phyloP scores from a whole-genome alignment of 768 basidiomycete species.

The Lepiota subincarnata region DNA sequence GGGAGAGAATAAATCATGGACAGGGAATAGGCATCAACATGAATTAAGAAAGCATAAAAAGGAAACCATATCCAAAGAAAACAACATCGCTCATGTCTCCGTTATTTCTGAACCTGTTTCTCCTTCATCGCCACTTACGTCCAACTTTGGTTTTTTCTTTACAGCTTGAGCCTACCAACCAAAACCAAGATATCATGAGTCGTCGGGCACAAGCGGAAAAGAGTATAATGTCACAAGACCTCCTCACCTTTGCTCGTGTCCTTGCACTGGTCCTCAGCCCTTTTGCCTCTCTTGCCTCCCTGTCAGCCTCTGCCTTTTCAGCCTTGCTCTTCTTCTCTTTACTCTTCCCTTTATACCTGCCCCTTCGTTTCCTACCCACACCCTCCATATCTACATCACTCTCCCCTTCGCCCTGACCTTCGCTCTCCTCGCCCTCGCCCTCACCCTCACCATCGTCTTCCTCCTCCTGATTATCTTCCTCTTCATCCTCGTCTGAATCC shows the following conservation, averaged over 20 bases:
- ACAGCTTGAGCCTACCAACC: background rate
- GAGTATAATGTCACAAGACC: background rate
- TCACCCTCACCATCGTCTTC: background rate
- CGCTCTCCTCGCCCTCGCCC: background rate
- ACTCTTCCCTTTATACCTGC: background rate
- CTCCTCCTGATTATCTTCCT: slow-evolving; percentile 3
- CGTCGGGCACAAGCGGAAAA: too few relatives aligned
- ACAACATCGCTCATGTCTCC: slow-evolving; percentile 1
- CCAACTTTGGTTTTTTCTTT: background rate
- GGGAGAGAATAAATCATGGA: background rate
- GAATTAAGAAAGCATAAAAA: background rate
- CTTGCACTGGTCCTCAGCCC: slow-evolving; percentile 7
- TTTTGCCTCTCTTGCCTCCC: slow-evolving; percentile 7
- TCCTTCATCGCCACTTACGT: background rate
- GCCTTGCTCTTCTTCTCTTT: background rate
- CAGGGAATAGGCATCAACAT: background rate
- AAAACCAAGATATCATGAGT: too few relatives aligned
- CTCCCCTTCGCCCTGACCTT: background rate
- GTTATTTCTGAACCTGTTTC: slow-evolving; percentile 7
- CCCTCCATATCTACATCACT: slow-evolving; percentile 11
- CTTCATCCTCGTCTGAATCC: slow-evolving; percentile 10
- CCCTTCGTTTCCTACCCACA: background rate
- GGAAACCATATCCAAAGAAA: background rate
- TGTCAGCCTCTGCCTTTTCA: slow-evolving; percentile 3
- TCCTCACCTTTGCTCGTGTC: slow-evolving; percentile 4